Conservation (phyloP, 208 protist species). For the Porcisia hertigi region DNA sequence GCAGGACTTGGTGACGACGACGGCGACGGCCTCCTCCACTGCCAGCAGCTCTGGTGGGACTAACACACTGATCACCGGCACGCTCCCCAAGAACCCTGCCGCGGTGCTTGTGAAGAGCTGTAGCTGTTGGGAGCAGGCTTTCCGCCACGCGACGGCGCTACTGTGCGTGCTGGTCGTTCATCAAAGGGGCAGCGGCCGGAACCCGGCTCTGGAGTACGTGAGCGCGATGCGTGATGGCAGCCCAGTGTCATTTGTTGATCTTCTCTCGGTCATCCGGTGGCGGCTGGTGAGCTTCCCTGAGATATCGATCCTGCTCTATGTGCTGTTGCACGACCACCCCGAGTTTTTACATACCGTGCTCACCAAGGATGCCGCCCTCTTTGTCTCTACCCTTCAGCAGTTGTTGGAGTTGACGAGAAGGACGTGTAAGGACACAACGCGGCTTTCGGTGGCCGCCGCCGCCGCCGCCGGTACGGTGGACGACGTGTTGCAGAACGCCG, state of each 20-base stretch:
- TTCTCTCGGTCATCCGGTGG: constrained; percentile 45
- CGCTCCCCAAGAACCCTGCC: constrained; percentile 21
- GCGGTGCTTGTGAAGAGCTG: constrained; percentile 31
- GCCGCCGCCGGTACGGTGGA: constrained; percentile 8
- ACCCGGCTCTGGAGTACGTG: constrained; percentile 56
- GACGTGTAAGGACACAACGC: constrained; percentile 18
- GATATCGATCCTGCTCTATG: constrained; percentile 72
- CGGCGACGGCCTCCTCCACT: background rate
- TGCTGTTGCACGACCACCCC: constrained; percentile 68
- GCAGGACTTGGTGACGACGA: constrained; percentile 5
- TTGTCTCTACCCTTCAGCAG: constrained; percentile 48
- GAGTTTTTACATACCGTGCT: constrained; percentile 54
- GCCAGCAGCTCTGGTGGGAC: background rate
- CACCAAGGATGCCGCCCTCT: constrained; percentile 29
- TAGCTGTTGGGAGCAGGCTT: constrained; percentile 43
- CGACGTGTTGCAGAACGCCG: constrained; percentile 31
- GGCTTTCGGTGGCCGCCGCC: background rate
- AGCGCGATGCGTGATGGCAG: constrained; percentile 28
- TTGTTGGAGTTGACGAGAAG: constrained; percentile 54
- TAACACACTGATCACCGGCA: background rate
- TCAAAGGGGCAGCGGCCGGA: constrained; percentile 62
- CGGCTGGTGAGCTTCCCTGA: constrained; percentile 48
- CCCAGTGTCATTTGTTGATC: constrained; percentile 32
- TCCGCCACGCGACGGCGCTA: constrained; percentile 57
- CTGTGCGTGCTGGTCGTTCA: constrained; percentile 66